phyloP scores from a whole-genome alignment of 768 basidiomycete genomes.

The Rubroboletus pulcherrimus region DNA sequence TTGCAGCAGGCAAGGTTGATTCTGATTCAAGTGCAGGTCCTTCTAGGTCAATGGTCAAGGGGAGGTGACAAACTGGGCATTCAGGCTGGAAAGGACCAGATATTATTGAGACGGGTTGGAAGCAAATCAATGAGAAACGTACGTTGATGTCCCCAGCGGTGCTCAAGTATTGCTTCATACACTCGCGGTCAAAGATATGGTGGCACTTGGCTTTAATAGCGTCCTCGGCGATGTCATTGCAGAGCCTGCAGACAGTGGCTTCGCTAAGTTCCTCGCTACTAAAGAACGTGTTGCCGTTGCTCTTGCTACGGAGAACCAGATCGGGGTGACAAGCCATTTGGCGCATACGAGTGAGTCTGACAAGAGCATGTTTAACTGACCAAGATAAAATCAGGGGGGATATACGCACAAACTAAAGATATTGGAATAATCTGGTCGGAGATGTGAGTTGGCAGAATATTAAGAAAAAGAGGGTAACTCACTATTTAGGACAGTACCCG shows the following conservation, averaged over 20 bases:
- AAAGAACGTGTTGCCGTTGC: slow-evolving; percentile 60
- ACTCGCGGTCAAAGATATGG: slow-evolving; percentile 95
- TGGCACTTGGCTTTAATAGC: slow-evolving; percentile 91
- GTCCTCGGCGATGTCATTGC: slow-evolving; percentile 95
- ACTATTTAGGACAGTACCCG: slow-evolving; percentile 93
- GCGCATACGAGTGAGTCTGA: slow-evolving; percentile 88
- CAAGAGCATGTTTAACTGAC: slow-evolving; percentile 16
- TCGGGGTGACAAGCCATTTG: slow-evolving; percentile 97
- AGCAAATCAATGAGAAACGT: slow-evolving; percentile 21
- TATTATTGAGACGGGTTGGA: neutral
- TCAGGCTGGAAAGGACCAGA: slow-evolving; percentile 52
- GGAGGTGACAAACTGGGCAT: slow-evolving; percentile 92
- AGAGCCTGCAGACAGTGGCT: slow-evolving; percentile 88
- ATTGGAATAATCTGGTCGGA: slow-evolving; percentile 72
- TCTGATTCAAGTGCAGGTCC: slow-evolving; percentile 86
- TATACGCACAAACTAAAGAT: slow-evolving; percentile 71
- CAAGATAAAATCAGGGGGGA: neutral
- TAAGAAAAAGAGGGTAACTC: slow-evolving; percentile 29
- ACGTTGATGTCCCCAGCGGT: slow-evolving; percentile 64
- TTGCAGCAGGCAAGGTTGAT: slow-evolving; percentile 42
- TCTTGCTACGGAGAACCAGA: slow-evolving; percentile 85
- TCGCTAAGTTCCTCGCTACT: slow-evolving; percentile 57
- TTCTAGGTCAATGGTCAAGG: slow-evolving; percentile 93
- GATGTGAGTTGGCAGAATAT: slow-evolving; percentile 3
- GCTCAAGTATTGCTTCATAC: slow-evolving; percentile 89